These are phyloP conservation scores for Baorangia bicolor DNA, from an alignment of 768 basidiomycete species.

Conservation along the genomic window DNA sequence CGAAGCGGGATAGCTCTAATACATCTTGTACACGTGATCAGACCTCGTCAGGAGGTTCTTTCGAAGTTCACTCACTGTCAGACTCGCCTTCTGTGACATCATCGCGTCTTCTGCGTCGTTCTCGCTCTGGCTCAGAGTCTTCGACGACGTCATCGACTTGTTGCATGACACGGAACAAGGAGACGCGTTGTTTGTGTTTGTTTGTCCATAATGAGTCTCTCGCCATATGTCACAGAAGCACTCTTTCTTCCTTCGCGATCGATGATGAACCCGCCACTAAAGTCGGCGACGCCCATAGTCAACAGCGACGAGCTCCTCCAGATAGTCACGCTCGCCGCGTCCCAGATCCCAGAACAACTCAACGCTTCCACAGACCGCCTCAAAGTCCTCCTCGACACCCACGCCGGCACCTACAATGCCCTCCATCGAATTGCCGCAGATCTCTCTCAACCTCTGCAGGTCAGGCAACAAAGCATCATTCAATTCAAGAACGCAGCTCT, in stretches of 20 bases:
- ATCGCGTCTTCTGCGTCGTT: neutral
- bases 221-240: too few species aligned
- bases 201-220: constrained; percentile 24
- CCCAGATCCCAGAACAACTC: constrained; percentile 59
- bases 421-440: constrained; percentile 73
- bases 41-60: neutral
- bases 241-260: constrained; percentile 6
- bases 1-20: constrained; percentile 37
- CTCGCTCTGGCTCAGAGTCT: neutral
- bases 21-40: neutral
- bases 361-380: constrained; percentile 56
- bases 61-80: constrained; percentile 1
- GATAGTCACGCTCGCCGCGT: constrained; percentile 65
- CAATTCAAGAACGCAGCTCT: constrained; percentile 84
- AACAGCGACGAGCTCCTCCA: constrained; percentile 65
- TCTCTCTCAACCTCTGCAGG: constrained; percentile 53
- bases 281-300: constrained; percentile 36
- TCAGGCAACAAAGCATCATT: constrained; percentile 81
- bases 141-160: neutral
- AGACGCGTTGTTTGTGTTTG: constrained; percentile 49
- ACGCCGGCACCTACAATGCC: constrained; percentile 68
- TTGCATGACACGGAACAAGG: neutral
- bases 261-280: constrained; percentile 23
- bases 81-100: neutral
- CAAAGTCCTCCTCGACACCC: constrained; percentile 59